phyloP scores from a whole-genome alignment of 1,284 basidiomycete species.

The Microbotryum silenes-acaulis region DNA sequence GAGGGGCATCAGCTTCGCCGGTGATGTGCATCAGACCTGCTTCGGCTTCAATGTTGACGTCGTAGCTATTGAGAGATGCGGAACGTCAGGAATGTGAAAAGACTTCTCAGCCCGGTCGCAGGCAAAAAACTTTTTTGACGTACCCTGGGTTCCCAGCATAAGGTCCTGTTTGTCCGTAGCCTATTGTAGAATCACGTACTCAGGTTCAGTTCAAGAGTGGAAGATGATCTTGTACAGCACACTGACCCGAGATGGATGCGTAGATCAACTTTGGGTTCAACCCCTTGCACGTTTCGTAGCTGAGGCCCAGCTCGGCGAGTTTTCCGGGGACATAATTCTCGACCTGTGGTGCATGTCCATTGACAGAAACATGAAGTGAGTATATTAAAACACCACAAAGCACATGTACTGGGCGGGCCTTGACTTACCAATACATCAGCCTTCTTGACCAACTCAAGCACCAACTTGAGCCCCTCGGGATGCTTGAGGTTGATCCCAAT shows the following conservation, averaged over 20 bases:
- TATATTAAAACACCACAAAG: not conserved
- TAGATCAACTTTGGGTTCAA: conserved; percentile 80
- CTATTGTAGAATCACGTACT: conserved; percentile 43
- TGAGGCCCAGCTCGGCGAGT: conserved; percentile 71
- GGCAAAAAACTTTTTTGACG: not conserved
- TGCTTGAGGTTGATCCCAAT: conserved; percentile 82
- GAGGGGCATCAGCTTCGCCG: conserved; percentile 77
- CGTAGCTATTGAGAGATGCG: conserved; percentile 48
- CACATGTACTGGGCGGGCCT: too few species aligned
- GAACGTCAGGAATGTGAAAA: not conserved
- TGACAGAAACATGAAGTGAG: not conserved
- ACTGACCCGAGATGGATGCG: conserved; percentile 72
- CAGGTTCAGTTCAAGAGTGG: too few species aligned
- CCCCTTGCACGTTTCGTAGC: conserved; percentile 70
- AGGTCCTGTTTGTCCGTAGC: conserved; percentile 89
- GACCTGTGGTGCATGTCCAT: not conserved
- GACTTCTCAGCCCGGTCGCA: too few species aligned
- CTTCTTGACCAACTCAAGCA: conserved; percentile 61
- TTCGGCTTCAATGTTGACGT: conserved; percentile 76
- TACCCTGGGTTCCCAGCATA: conserved; percentile 66
- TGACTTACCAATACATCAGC: conserved; percentile 72
- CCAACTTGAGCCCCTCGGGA: conserved; percentile 65
- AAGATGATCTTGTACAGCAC: not conserved
- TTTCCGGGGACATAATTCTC: conserved; percentile 71
- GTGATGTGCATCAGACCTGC: conserved; percentile 94